Evolutionary conservation across 805 yeast species (phyloP).

Genomic region (Lachancea sp.): DNA sequence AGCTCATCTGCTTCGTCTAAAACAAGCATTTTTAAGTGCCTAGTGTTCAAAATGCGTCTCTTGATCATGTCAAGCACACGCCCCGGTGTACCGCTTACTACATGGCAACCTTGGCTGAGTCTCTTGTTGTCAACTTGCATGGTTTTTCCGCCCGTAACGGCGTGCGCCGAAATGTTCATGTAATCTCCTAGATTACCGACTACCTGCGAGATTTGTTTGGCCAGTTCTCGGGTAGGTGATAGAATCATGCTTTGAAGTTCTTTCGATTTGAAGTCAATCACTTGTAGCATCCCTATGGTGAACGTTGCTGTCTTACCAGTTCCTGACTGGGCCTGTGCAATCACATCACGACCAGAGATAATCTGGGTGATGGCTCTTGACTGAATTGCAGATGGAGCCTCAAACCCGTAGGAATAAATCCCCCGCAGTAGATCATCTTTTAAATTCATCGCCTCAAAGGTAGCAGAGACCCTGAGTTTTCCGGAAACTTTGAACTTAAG

Average conservation of each 20-base stretch:
- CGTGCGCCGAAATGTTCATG: constrained; percentile 79
- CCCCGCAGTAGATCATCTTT: constrained; percentile 57
- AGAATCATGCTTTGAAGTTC: constrained; percentile 85
- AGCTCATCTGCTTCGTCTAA: constrained; percentile 97
- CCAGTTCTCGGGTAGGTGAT: constrained; percentile 96
- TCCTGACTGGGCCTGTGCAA: constrained; percentile 98
- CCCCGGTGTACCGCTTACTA: constrained; percentile 97
- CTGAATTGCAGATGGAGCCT: constrained; percentile 94
- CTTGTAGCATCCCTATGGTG: constrained; percentile 87
- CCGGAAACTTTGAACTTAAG: constrained; percentile 59
- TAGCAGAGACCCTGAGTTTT: constrained; percentile 43
- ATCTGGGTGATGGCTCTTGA: constrained; percentile 94
- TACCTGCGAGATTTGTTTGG: constrained; percentile 86
- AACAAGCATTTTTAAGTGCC: constrained; percentile 78
- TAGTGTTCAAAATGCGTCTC: constrained; percentile 66
- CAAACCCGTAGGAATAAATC: constrained; percentile 85
- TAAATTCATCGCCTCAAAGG: constrained; percentile 70
- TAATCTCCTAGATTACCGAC: constrained; percentile 81
- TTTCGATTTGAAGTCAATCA: constrained; percentile 62
- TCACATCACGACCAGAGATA: constrained; percentile 85
- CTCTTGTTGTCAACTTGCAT: constrained; percentile 75
- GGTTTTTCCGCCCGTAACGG: constrained; percentile 90
- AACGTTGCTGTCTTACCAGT: constrained; percentile 99
- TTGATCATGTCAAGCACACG: constrained; percentile 87
- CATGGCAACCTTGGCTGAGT: constrained; percentile 62